These are phyloP conservation scores for Rubus idaeus DNA, from an alignment of 306 rosid species.

Conservation along the genomic window DNA sequence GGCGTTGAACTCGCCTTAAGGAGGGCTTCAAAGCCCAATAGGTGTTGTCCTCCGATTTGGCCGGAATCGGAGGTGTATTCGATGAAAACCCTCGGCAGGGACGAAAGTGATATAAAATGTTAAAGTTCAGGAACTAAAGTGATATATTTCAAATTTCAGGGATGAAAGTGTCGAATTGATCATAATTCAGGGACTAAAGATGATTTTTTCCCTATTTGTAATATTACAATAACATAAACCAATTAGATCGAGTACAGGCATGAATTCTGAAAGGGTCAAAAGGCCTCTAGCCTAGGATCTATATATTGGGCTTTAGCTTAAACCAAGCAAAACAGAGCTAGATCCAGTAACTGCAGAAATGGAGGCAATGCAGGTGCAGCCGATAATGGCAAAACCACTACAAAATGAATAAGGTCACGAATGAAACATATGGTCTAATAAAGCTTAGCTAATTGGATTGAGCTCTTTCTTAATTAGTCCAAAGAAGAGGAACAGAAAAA, in stretches of 20 bases:
- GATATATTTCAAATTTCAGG: too few relatives aligned
- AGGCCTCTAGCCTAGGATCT: background rate
- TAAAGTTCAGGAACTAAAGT: too few relatives aligned
- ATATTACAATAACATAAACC: too few relatives aligned
- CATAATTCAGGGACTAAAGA: too few relatives aligned
- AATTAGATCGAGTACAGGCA: background rate
- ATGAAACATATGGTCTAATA: background rate
- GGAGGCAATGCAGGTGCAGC: background rate
- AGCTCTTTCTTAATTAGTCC: background rate
- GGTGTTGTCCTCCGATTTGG: too few relatives aligned
- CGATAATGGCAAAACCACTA: background rate
- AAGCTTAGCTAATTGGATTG: background rate
- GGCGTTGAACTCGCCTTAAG: too few relatives aligned
- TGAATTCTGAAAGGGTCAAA: background rate
- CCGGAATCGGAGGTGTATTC: too few relatives aligned
- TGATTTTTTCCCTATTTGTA: too few relatives aligned
- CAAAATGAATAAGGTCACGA: background rate
- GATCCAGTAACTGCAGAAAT: background rate
- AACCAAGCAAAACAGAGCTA: background rate
- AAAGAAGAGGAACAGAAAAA: background rate
- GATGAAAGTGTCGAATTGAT: too few relatives aligned
- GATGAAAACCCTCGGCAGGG: too few relatives aligned
- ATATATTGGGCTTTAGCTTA: background rate
- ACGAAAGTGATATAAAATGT: too few relatives aligned
- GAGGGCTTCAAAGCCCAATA: too few relatives aligned